Evolutionary conservation across 768 basidiomycete genomes (phyloP), one percentile per base, ranked within the genome.

Genomic region (Rhodotorula graminis): DNA sequence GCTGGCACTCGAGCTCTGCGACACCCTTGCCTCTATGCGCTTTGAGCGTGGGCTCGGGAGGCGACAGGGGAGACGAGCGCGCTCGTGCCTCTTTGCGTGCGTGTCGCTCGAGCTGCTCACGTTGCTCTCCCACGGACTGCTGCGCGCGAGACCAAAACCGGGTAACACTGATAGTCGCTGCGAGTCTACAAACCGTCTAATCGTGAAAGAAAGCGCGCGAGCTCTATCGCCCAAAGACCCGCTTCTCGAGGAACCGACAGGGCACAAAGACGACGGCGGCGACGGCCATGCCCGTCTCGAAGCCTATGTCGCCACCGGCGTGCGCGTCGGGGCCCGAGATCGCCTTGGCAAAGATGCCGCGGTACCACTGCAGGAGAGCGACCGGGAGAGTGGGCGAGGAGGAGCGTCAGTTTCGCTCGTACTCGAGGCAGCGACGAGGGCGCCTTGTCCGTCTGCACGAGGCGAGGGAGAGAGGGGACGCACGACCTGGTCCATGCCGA

Each of bases 251-350:
- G 58, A 53, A 64, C 44, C 74, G 29, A 14, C 40, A 27, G 29
- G 67, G 65, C 9, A 58, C 21, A 31, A 59, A 76, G 0, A 70
- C 64, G 4, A 69, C 29, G n/a, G 53, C 71, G 7, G 75, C 61
- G 12, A 68, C 71, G 5, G 31, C 65, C 71, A 76, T 72, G 9
- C 61, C 74, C 58, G 70, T 62, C 44, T 89, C 83, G 52, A 91
- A 85, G 6, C 88, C 90, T 64, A 91, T 86, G 79, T 91, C 90
- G 6, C 90, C 90, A 19, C 74, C 74, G 5, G n/a, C 21, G 25
- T 59, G 15, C 12, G 44, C 74, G 14, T 16, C 49, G 1, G 71
- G 61, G 5, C 68, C 68, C 0, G 65, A 44, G 27, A 77, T 53
- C 15, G 77, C 81, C 49, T 78, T 75, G 7, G 89, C 89, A 29